A percentile compares a stretch with the other conserved stretches of the same genome.
Conservation (phyloP, 139 green algal species). For the Asterochloris erici region DNA sequence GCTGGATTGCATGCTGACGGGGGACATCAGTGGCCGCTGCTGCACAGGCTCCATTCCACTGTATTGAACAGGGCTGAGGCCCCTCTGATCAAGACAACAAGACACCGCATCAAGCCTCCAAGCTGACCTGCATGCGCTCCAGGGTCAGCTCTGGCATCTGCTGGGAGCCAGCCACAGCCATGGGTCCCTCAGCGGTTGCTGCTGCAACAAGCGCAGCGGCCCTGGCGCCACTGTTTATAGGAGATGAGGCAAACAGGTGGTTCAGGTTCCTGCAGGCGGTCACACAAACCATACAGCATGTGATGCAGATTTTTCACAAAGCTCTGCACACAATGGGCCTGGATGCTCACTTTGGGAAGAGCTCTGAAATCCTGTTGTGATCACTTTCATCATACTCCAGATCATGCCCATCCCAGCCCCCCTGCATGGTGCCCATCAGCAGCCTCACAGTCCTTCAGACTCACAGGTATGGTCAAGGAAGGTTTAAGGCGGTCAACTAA, state of each 20-base stretch:
- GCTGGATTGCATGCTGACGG: too few relatives aligned
- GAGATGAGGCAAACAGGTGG: constrained; percentile 10
- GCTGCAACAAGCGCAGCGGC: neutral
- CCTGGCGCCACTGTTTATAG: neutral
- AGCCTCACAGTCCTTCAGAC: too few relatives aligned
- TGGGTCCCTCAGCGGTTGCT: neutral
- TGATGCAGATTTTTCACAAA: neutral
- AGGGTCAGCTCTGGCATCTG: constrained; percentile 3
- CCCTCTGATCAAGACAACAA: neutral
- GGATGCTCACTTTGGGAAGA: constrained; percentile 18
- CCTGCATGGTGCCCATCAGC: too few relatives aligned
- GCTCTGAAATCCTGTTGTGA: constrained; percentile 16
- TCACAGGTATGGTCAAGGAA: too few relatives aligned
- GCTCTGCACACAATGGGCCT: neutral
- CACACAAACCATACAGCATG: neutral
- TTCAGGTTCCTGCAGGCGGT: constrained; percentile 13
- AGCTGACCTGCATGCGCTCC: constrained; percentile 26
- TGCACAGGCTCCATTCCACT: too few relatives aligned
- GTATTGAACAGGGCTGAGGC: too few relatives aligned
- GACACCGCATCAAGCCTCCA: neutral
- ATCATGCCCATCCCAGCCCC: neutral
- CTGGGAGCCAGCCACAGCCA: constrained; percentile 14
- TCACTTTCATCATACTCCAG: neutral
- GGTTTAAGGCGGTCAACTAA: too few relatives aligned
- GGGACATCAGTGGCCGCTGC: too few relatives aligned